Evolutionary conservation across 257 asterid genomes (phyloP), one percentile per base, ranked within the genome.

Genomic region (Penstemon davidsonii): DNA sequence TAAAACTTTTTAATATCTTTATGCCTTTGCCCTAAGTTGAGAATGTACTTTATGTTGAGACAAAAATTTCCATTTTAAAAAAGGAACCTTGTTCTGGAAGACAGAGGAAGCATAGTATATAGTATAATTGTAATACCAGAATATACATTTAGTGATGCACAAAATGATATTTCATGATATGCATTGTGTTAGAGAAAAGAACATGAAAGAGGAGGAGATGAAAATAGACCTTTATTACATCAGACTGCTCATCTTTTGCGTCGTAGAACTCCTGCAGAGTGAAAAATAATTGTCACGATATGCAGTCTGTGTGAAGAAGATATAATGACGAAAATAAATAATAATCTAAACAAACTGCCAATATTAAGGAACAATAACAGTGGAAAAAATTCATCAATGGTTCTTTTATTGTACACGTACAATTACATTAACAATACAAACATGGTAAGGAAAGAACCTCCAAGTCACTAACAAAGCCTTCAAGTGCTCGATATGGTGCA

Each of bases 401-500:
- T 46, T 60, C 41, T 62, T 60, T 55, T 54, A 18, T 19, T 62
- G 33, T 9, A 5, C 33, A 46, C 25, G 49, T 62, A 71, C 37
- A 77, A 63, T 69, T 60, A 25, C 70, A 63, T 61, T 41, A 66
- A 53, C 7, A 45, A 39, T 55, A 60, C 41, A 38, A 52, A 68
- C 8, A 25, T 9, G 41, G 55, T 55, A 8, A 43, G 58, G 61
- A 78, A 64, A 60, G 15, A 59, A 90, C 99, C 99, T 92, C 92
- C 53, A 85, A 40, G 54, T 92, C 97, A 75, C 33, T 78, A 74
- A 85, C 58, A 84, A 88, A 88, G 75, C 97, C 99, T 69, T 84
- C 87, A 67, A 93, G 83, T 45, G 99, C 87, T 66, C 99, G 91
- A 80, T 93, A 93, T 46, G 99, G 99, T 63, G 97, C 89, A 77